Base-by-base conservation (phyloP, 1,284 basidiomycete genomes). In the Malassezia caprae region DNA sequence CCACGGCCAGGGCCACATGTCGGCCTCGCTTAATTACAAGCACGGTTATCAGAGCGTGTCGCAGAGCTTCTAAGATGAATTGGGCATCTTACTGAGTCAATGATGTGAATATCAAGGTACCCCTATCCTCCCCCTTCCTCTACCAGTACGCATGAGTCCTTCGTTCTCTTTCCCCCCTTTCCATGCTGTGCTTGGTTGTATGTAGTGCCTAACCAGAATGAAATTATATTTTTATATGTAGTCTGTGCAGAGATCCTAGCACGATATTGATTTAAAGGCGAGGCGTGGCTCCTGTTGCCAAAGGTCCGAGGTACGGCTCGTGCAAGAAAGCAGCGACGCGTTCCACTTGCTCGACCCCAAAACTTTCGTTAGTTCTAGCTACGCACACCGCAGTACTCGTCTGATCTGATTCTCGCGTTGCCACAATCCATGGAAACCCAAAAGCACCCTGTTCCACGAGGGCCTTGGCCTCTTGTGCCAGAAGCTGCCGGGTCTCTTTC, bases 381-480 rank as follows among this genome's bases (percentile, higher is more conserved):
- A 54, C 47, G 15, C 17, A 40, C 49, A 11, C 19, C 2, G 19
- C 28, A 26, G 17, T 34, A 7, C 17, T 13, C 26, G 39, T 17
- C 6, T 26, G 28, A 26, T 52, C 48, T 15, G 7, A 30, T 7
- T 12, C 28, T 13, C 49, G 49, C 13, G n/a, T 44, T 17, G 50
- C 37, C 17, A 27, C 13, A 10, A 51, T 23, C 32, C 42, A 55
- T n/a, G 54, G 54, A 24, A 48, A 51, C 1, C 54, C 54, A 37
- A 56, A 56, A 10, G 45, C 48, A n/a, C 46, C 54, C 3, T 43
- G 8, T 1, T 49, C 34, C 8, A 49, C 53, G 2, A 55, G 47
- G 19, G 12, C 11, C 28, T 55, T 3, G 15, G 30, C 23, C 26
- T 42, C 40, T 8, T 31, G 19, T 0, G 15, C 26, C 6, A 55